Evolutionary conservation across 352 stramenopile species (phyloP).

Genomic region (Globisporangium orthogonon): DNA sequence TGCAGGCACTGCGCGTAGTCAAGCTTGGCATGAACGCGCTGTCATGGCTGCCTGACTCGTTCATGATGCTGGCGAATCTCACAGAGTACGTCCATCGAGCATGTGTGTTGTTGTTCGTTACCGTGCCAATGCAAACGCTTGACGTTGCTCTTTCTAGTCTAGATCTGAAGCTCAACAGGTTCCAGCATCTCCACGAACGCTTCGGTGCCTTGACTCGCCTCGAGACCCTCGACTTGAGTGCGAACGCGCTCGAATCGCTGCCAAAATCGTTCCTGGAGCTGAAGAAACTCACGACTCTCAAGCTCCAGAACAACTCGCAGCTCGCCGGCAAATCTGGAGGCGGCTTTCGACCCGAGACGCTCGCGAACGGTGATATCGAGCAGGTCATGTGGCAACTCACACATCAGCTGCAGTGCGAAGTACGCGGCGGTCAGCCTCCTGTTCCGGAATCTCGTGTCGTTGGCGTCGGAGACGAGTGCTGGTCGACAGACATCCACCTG

Average conservation of each 20-base stretch:
- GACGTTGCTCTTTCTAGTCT: slow-evolving; percentile 20
- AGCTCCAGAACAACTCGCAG: slow-evolving; percentile 40
- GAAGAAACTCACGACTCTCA: slow-evolving; percentile 33
- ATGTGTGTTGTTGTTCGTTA: background rate
- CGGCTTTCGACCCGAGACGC: slow-evolving; percentile 33
- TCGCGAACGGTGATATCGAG: slow-evolving; percentile 34
- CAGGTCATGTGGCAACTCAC: slow-evolving; percentile 51
- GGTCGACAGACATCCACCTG: slow-evolving; percentile 67
- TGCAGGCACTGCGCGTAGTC: slow-evolving; percentile 38
- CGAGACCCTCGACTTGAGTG: slow-evolving; percentile 40
- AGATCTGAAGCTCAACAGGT: slow-evolving; percentile 70
- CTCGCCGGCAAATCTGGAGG: slow-evolving; percentile 17
- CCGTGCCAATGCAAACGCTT: background rate
- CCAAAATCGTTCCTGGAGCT: slow-evolving; percentile 45
- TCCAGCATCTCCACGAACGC: slow-evolving; percentile 31
- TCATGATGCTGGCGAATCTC: slow-evolving; percentile 41
- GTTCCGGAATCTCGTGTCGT: slow-evolving; percentile 28
- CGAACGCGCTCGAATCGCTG: slow-evolving; percentile 46
- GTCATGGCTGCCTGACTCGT: slow-evolving; percentile 35
- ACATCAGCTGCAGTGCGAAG: slow-evolving; percentile 39
- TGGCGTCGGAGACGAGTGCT: slow-evolving; percentile 44
- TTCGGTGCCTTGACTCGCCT: slow-evolving; percentile 43
- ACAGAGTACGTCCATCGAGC: slow-evolving; percentile 31
- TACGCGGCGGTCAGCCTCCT: slow-evolving; percentile 26
- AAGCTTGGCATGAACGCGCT: slow-evolving; percentile 58